phyloP scores from a whole-genome alignment of 2,329 filamentous ascomycete species.

The Tolypocladium sp. region DNA sequence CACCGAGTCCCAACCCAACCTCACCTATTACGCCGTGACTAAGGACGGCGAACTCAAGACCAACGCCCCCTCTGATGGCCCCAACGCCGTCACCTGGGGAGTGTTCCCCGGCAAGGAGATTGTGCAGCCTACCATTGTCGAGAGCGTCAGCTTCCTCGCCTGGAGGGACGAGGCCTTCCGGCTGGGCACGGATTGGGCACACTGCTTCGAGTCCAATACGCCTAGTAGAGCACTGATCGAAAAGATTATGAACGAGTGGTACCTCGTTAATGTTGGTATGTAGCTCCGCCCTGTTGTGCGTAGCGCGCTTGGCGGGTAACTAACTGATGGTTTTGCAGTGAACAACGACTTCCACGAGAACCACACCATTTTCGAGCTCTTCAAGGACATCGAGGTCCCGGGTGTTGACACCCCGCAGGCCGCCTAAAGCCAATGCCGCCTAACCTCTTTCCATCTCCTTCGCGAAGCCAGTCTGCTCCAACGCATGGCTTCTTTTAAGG shows the following conservation, averaged over 20 bases:
- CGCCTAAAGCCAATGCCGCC: background rate
- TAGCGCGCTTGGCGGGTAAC: background rate
- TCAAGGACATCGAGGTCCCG: slow-evolving; percentile 65
- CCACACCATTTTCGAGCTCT: slow-evolving; percentile 74
- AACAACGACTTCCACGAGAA: slow-evolving; percentile 95
- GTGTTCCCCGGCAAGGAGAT: slow-evolving; percentile 99
- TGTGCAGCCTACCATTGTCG: slow-evolving; percentile 99
- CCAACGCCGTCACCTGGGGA: slow-evolving; percentile 98
- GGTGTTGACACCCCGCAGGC: slow-evolving; percentile 41
- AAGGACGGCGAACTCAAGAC: slow-evolving; percentile 73
- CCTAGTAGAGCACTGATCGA: slow-evolving; percentile 74
- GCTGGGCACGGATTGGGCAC: slow-evolving; percentile 86
- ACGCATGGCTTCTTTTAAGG: slow-evolving; percentile 3
- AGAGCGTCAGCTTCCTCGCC: slow-evolving; percentile 92
- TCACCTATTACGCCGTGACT: slow-evolving; percentile 93
- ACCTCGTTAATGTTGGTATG: slow-evolving; percentile 88
- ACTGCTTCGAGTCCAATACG: slow-evolving; percentile 71
- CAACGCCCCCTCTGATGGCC: slow-evolving; percentile 76
- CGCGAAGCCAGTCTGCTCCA: slow-evolving; percentile 4
- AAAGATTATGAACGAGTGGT: slow-evolving; percentile 81
- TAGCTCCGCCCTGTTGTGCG: slow-evolving; percentile 1
- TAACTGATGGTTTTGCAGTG: slow-evolving; percentile 41
- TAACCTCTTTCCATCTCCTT: background rate
- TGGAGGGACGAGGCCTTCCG: slow-evolving; percentile 98
- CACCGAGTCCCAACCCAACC: slow-evolving; percentile 66